Evolutionary conservation across 495 filamentous ascomycete genomes (phyloP), one percentile per base, ranked within the genome.

Genomic region (Hypoxylon intermedium): DNA sequence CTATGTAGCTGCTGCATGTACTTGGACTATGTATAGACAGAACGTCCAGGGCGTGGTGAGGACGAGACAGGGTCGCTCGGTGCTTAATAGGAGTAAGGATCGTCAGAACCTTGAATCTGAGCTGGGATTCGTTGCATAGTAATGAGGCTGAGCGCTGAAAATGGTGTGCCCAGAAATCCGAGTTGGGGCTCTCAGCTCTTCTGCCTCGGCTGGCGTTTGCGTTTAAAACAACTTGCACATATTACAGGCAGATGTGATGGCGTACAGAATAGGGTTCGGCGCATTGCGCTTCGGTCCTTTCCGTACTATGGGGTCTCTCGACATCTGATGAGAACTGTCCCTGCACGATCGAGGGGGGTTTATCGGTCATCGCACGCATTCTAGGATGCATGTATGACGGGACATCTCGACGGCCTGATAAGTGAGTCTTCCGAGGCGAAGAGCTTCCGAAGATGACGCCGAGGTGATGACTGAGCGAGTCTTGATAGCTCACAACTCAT

Each of bases 101-200:
- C 62, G 62, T 40, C 62, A 50, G 42, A 21, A 60, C 52, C 62
- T 52, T 49, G 51, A 60, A 46, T 60, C 18, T 24, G 37, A 51
- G 47, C 62, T 60, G 51, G 62, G 62, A 52, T 60, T 42, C 47
- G 46, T 60, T 57, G 56, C 51, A 65, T 16, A 53, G 46, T 55
- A 65, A 28, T 56, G 62, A 65, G 62, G 62, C 62, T 65, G 62
- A 65, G 62, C 52, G 62, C 62, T 65, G 62, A 65, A 57, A 65
- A 52, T 40, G 46, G 30, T 24, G 34, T 54, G 38, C 31, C 51
- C 28, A 6, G 26, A 54, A 50, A 23, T 51, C 44, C 23, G 23
- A 59, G 38, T 44, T 59, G 49, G 53, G 49, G 61, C 61, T 65
- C 54, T 64, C 60, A 63, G 60, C 60, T 63, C 60, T 49, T 58